Conservation (phyloP, 495 filamentous ascomycete genomes). For the Penicillium paradoxum region DNA sequence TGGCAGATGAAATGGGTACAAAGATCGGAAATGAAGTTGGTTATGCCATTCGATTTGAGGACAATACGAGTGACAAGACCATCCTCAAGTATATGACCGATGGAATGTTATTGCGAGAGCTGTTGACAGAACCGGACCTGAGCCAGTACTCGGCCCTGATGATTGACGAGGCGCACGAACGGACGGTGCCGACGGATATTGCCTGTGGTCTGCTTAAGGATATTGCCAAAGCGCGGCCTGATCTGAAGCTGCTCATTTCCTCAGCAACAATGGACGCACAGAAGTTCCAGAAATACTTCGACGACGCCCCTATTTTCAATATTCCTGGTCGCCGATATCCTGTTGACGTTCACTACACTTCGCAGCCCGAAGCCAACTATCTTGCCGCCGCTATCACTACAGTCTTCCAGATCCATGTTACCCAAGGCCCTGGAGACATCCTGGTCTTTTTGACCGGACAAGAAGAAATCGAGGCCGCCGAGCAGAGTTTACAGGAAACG, state of each 20-base stretch:
- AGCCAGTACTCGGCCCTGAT: slow-evolving; percentile 84
- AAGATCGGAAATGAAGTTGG: slow-evolving; percentile 91
- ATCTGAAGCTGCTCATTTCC: slow-evolving; percentile 88
- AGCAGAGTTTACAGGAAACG: slow-evolving; percentile 74
- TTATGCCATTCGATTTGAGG: slow-evolving; percentile 94
- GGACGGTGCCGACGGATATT: slow-evolving; percentile 88
- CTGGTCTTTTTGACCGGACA: slow-evolving; percentile 87
- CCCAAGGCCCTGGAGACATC: slow-evolving; percentile 82
- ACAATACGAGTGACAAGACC: slow-evolving; percentile 89
- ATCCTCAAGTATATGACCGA: slow-evolving; percentile 97
- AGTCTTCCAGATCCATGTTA: slow-evolving; percentile 93
- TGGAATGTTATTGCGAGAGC: slow-evolving; percentile 90
- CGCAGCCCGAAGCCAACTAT: slow-evolving; percentile 91
- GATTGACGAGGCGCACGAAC: slow-evolving; percentile 97
- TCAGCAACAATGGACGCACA: slow-evolving; percentile 94
- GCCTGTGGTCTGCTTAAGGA: slow-evolving; percentile 89
- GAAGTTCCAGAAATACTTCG: slow-evolving; percentile 89
- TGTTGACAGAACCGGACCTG: slow-evolving; percentile 84
- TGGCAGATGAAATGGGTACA: slow-evolving; percentile 90
- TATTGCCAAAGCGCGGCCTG: slow-evolving; percentile 77
- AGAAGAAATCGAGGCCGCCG: slow-evolving; percentile 84
- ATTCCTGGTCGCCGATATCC: slow-evolving; percentile 87
- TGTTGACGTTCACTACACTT: slow-evolving; percentile 90
- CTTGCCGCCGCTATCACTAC: slow-evolving; percentile 88
- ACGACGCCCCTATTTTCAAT: slow-evolving; percentile 93